Conservation (phyloP, 805 yeast genomes). For the Spathaspora hagerdaliae region DNA sequence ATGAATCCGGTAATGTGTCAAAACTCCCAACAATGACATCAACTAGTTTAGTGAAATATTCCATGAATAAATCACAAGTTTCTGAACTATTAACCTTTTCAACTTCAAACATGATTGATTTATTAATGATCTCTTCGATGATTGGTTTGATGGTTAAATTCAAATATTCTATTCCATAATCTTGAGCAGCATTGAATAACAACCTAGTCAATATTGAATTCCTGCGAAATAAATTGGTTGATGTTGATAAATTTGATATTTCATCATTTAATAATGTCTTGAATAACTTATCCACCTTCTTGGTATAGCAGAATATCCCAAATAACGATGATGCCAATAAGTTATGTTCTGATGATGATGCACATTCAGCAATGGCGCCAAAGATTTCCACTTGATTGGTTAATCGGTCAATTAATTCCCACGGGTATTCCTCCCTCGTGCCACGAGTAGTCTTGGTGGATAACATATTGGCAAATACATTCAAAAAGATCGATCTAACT, state of each 20-base stretch:
- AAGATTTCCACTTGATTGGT: slow-evolving; percentile 32
- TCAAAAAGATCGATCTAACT: slow-evolving; percentile 68
- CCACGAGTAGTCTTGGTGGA: slow-evolving; percentile 29
- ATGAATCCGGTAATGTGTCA: slow-evolving; percentile 61
- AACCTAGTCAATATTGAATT: slow-evolving; percentile 81
- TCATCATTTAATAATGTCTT: slow-evolving; percentile 57
- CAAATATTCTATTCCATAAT: slow-evolving; percentile 62
- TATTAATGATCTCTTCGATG: slow-evolving; percentile 46
- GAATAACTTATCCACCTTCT: slow-evolving; percentile 42
- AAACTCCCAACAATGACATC: slow-evolving; percentile 55
- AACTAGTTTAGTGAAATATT: slow-evolving; percentile 53
- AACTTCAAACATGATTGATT: slow-evolving; percentile 57
- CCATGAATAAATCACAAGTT: slow-evolving; percentile 45
- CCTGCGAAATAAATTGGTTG: slow-evolving; percentile 72
- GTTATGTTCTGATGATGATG: slow-evolving; percentile 68
- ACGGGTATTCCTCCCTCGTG: slow-evolving; percentile 25
- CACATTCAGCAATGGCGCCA: slow-evolving; percentile 53
- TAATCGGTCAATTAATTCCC: slow-evolving; percentile 19
- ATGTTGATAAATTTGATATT: slow-evolving; percentile 53
- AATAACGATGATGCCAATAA: slow-evolving; percentile 64
- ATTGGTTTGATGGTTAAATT: slow-evolving; percentile 50
- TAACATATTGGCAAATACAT: slow-evolving; percentile 68
- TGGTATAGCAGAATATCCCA: slow-evolving; percentile 44
- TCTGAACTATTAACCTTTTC: slow-evolving; percentile 44
- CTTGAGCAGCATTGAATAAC: slow-evolving; percentile 64